Evolutionary conservation across 228 moss, liverwort and hornwort genomes (phyloP), one percentile per base, ranked within the genome.

Genomic region (Sphagnum fallax): DNA sequence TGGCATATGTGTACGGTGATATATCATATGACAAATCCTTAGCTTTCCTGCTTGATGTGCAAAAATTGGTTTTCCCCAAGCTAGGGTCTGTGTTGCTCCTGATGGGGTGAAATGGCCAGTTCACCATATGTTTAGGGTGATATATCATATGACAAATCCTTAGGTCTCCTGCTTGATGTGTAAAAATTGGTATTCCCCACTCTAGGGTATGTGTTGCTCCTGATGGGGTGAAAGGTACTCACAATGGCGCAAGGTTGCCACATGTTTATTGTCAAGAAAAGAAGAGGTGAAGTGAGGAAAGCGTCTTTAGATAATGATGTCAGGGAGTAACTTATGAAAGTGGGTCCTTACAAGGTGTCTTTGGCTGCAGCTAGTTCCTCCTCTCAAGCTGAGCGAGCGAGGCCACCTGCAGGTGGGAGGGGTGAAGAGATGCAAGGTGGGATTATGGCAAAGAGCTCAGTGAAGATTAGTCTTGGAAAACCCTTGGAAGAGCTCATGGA

Each of bases 401-500:
- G 75, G 72, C 32, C 32, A 32, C 32, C 32, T 32, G 32, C 32
- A 32, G 70, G 52, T 59, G 72, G 69, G 48, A 72, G 69, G 60
- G 71, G 11, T 58, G 67, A 79, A 49, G 68, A 66, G 5, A 64
- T 67, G 70, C 71, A 67, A 53, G 68, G 52, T 51, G 51, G 53
- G 14, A 48, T 50, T 50, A 49, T 14, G 16, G 63, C 9, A 48
- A 63, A 12, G 52, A 47, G 62, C 57, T 58, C 71, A 7, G 74
- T 66, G 64, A 68, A 68, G 8, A 16, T 32, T 53, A 0, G 6
- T 8, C 15, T 5, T 47, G 68, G 47, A 48, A 73, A 75, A 65
- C 52, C 52, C n/a, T 52, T 67, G 60, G 82, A 70, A 55, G 75
- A 73, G 49, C 63, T 75, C 47, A 72, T 72, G 13, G 70, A 67